Conservation (phyloP, 257 asterid species). For the Echites panduratus region DNA sequence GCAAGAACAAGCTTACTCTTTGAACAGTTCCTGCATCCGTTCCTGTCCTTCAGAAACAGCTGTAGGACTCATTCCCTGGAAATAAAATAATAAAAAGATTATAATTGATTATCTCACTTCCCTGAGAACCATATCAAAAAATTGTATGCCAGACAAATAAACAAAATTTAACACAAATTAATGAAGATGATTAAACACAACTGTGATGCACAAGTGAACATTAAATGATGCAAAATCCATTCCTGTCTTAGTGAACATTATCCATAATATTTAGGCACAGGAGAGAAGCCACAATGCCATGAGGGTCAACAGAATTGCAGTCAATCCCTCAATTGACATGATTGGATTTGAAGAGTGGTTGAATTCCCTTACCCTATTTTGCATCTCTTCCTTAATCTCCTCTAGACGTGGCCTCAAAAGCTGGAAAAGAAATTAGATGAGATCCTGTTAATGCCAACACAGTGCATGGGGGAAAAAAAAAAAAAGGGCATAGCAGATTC, state of each 20-base stretch:
- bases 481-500: not conserved
- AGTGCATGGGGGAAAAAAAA: not conserved
- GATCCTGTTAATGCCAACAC: constrained; percentile 5
- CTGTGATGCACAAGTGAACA: not conserved
- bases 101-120: not conserved
- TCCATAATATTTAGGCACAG: not conserved
- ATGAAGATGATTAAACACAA: not conserved
- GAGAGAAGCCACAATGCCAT: not conserved
- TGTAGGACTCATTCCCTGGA: constrained; percentile 65
- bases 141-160: not conserved
- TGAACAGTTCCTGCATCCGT: constrained; percentile 51
- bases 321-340: not conserved
- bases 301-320: not conserved
- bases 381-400: constrained; percentile 72
- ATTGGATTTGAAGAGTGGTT: constrained; percentile 16
- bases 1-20: constrained; percentile 49
- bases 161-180: no score
- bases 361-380: constrained; percentile 44
- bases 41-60: constrained; percentile 83
- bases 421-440: constrained; percentile 44
- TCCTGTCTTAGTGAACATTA: not conserved
- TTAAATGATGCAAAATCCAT: not conserved
- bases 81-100: constrained; percentile 8
- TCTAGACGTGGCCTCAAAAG: constrained; percentile 67
- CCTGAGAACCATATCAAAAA: not conserved